Conservation (phyloP, 768 basidiomycete genomes). For the Tylopilus subfusipes region DNA sequence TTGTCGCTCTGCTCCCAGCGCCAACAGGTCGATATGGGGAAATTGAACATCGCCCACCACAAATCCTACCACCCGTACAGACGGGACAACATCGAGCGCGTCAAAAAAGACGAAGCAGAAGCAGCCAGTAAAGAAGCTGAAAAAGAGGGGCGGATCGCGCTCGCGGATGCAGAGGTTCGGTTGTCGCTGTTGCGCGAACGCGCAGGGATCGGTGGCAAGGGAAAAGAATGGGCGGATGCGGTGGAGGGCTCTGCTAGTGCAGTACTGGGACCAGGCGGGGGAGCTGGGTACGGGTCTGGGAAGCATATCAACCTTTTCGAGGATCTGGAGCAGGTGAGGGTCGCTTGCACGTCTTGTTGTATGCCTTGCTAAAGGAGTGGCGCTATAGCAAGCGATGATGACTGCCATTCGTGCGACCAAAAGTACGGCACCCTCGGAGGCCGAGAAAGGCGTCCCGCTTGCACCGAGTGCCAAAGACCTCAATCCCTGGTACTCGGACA, state of each 20-base stretch:
- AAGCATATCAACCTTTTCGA: conserved; percentile 85
- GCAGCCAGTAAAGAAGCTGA: conserved; percentile 61
- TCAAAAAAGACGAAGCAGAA: conserved; percentile 79
- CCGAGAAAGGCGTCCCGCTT: conserved; percentile 69
- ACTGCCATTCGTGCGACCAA: conserved; percentile 48
- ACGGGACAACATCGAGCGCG: conserved; percentile 78
- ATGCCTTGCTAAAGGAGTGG: neutral
- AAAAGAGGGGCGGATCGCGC: conserved; percentile 66
- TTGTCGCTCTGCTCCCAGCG: neutral
- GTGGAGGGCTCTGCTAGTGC: conserved; percentile 14
- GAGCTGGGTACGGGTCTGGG: conserved; percentile 28
- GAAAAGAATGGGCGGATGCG: conserved; percentile 34
- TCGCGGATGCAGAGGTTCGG: conserved; percentile 81
- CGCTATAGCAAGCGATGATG: conserved; percentile 41
- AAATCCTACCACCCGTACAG: conserved; percentile 89
- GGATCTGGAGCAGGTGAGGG: conserved; percentile 67
- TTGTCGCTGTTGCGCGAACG: conserved; percentile 60
- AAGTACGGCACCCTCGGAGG: conserved; percentile 46
- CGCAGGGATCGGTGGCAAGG: conserved; percentile 45
- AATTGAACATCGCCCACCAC: conserved; percentile 83
- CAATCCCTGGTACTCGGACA: conserved; percentile 70
- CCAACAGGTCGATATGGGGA: conserved; percentile 1
- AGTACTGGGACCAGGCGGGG: neutral
- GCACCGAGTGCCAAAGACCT: conserved; percentile 76
- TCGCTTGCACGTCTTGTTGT: neutral